Conservation (phyloP, 805 yeast species). For the Candida chilensis region DNA sequence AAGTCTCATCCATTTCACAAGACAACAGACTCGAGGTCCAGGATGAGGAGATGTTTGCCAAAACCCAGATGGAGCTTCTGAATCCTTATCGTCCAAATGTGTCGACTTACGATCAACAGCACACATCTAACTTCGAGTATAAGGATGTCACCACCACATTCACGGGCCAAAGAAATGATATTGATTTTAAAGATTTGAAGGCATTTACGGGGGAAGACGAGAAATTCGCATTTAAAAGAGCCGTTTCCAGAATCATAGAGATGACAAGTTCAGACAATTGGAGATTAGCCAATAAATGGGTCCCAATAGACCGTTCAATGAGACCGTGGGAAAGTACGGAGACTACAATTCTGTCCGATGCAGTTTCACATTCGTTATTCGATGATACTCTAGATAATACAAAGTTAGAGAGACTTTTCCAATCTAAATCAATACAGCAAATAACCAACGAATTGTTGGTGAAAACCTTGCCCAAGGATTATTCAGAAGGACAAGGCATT, state of each 20-base stretch:
- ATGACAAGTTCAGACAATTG: constrained; percentile 46
- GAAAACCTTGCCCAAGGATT: constrained; percentile 13
- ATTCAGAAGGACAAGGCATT: constrained; percentile 9
- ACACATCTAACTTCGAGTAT: constrained; percentile 10
- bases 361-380: too few relatives aligned
- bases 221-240: constrained; percentile 62
- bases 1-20: constrained; percentile 6
- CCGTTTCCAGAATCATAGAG: constrained; percentile 55
- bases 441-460: constrained; percentile 4
- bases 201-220: constrained; percentile 76
- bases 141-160: constrained; percentile 3
- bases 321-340: constrained; percentile 46
- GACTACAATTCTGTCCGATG: too few relatives aligned
- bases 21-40: constrained; percentile 35
- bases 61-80: constrained; percentile 46
- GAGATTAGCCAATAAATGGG: constrained; percentile 44
- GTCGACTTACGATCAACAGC: constrained; percentile 40
- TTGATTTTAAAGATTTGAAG: constrained; percentile 35
- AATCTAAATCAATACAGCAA: constrained; percentile 5
- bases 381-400: constrained; percentile 1
- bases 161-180: constrained; percentile 7
- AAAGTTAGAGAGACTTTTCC: constrained; percentile 5
- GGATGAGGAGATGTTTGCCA: constrained; percentile 64
- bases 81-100: constrained; percentile 67
- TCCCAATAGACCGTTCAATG: constrained; percentile 39